Evolutionary conservation across 768 basidiomycete species (phyloP).

Genomic region (Trametes cinnabarina): DNA sequence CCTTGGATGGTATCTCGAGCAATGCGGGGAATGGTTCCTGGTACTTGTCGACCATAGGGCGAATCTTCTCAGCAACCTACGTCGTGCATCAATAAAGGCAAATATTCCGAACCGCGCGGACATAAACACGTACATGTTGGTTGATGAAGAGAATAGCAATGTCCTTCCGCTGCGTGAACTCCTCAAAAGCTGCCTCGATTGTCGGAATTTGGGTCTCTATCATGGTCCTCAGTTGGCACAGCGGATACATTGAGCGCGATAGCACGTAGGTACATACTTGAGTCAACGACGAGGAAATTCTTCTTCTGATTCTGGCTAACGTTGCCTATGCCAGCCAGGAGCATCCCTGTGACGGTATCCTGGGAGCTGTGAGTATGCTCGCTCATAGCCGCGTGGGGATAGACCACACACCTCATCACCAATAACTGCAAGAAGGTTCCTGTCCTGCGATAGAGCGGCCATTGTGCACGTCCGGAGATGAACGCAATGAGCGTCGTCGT

Average conservation of each 20-base stretch:
- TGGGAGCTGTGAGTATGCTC: conserved; percentile 32
- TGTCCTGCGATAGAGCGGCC: conserved; percentile 65
- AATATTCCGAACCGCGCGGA: no score
- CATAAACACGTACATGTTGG: conserved; percentile 74
- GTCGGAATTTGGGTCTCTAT: conserved; percentile 87
- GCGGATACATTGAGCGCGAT: background rate
- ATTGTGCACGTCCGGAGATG: conserved; percentile 1
- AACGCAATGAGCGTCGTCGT: background rate
- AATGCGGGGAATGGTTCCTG: conserved; percentile 95
- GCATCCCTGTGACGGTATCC: conserved; percentile 96
- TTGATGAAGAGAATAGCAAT: conserved; percentile 97
- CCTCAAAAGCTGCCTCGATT: conserved; percentile 91
- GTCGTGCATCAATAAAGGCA: conserved; percentile 1
- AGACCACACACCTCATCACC: conserved; percentile 80
- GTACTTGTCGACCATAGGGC: conserved; percentile 92
- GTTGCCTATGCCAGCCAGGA: conserved; percentile 94
- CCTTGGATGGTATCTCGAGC: conserved; percentile 97
- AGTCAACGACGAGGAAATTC: conserved; percentile 95
- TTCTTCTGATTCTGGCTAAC: conserved; percentile 88
- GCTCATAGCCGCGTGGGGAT: background rate
- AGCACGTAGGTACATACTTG: conserved; percentile 57
- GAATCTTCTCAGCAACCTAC: conserved; percentile 95
- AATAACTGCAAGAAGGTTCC: conserved; percentile 90
- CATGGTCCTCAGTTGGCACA: background rate
- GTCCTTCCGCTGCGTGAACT: conserved; percentile 92